Conservation (phyloP, 257 asterid genomes). For the Plantago elongata region DNA sequence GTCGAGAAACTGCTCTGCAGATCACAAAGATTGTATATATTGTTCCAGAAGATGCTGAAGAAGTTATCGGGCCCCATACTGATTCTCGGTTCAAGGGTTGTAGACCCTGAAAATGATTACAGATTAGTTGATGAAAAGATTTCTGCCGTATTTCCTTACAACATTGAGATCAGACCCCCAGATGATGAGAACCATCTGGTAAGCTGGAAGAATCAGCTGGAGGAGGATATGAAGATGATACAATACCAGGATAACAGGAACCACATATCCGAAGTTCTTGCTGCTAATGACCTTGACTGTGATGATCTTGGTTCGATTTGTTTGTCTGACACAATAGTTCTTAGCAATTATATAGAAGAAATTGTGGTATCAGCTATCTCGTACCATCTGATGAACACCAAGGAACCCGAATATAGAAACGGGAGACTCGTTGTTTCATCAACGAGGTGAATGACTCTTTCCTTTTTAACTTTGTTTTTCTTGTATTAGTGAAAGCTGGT, state of each 20-base stretch:
- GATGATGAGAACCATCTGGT: conserved; percentile 68
- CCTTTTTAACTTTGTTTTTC: neutral
- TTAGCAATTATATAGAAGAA: conserved; percentile 81
- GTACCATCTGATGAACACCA: conserved; percentile 66
- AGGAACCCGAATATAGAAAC: conserved; percentile 66
- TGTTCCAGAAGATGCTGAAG: conserved; percentile 81
- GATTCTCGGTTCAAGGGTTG: conserved; percentile 76
- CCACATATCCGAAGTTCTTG: conserved; percentile 78
- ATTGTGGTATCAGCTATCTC: conserved; percentile 85
- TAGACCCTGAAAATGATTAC: conserved; percentile 43
- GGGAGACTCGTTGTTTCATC: conserved; percentile 88
- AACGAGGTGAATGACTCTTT: conserved; percentile 36
- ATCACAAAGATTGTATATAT: conserved; percentile 46
- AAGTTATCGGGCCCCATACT: conserved; percentile 63
- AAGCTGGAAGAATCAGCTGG: conserved; percentile 79
- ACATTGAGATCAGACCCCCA: conserved; percentile 77
- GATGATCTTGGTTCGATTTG: conserved; percentile 76
- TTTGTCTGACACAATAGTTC: conserved; percentile 56
- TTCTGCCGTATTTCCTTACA: conserved; percentile 67
- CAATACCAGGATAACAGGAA: conserved; percentile 68
- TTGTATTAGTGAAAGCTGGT: neutral
- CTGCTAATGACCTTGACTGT: conserved; percentile 79
- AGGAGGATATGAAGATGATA: conserved; percentile 85
- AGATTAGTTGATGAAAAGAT: conserved; percentile 56
- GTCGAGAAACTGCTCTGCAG: conserved; percentile 55